A percentile compares a stretch with the other conserved stretches of the same genome.
These are phyloP conservation scores for Phanerodontia chrysosporium DNA, from an alignment of 768 basidiomycete species.

Conservation along the genomic window DNA sequence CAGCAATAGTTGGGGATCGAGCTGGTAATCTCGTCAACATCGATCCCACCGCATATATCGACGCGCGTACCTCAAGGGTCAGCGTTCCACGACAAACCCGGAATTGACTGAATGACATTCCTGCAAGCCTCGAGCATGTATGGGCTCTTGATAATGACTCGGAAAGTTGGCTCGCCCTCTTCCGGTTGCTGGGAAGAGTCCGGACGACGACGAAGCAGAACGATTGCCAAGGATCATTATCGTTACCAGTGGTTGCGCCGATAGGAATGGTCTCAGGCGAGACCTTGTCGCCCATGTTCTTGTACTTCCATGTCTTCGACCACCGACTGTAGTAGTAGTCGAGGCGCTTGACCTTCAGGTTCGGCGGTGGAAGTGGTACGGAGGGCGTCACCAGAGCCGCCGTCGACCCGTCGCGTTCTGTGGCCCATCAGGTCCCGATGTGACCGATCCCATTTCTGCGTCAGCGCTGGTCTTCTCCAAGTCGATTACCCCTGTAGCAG, in stretches of 20 bases:
- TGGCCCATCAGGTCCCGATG: neutral
- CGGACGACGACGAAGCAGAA: constrained; percentile 57
- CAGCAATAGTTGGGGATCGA: constrained; percentile 53
- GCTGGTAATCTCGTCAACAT: constrained; percentile 24
- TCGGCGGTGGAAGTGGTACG: constrained; percentile 37
- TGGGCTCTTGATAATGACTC: constrained; percentile 53
- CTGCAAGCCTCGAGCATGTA: constrained; percentile 56
- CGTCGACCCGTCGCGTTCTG: constrained; percentile 3
- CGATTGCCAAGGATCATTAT: constrained; percentile 53
- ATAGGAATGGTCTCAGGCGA: constrained; percentile 43
- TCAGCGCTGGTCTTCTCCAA: neutral
- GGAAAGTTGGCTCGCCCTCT: constrained; percentile 39
- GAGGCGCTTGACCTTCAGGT: constrained; percentile 55
- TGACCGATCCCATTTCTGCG: neutral
- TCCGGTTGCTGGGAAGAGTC: constrained; percentile 37
- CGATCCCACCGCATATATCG: neutral
- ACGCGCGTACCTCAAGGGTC: constrained; percentile 44
- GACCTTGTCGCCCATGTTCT: constrained; percentile 54
- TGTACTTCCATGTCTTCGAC: constrained; percentile 55
- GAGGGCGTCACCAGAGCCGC: constrained; percentile 9
- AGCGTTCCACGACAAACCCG: constrained; percentile 55
- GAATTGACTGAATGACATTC: constrained; percentile 51
- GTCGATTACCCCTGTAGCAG: neutral
- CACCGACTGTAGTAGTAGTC: constrained; percentile 58
- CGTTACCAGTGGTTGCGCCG: constrained; percentile 18